Percentiles rank a stretch among this genome's conserved stretches.
phyloP scores from a whole-genome alignment of 2,329 filamentous ascomycete genomes.

The Metarhizium rileyi region DNA sequence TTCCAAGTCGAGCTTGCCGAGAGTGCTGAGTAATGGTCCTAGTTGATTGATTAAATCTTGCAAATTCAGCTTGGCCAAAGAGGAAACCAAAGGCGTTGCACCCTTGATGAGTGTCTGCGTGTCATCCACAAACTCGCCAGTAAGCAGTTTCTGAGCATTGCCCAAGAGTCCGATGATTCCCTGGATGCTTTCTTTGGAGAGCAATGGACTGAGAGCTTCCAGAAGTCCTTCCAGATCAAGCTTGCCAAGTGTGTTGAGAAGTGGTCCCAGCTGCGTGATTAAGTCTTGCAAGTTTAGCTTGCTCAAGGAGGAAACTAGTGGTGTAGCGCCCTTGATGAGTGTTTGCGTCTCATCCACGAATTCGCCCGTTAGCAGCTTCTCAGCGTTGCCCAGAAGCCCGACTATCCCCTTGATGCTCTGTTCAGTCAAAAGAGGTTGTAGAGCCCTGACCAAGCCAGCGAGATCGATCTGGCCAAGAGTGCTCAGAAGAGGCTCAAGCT shows the following conservation, averaged over 20 bases:
- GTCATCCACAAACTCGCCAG: slow-evolving; percentile 18
- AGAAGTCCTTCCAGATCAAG: slow-evolving; percentile 23
- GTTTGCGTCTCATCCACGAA: slow-evolving; percentile 20
- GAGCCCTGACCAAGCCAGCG: slow-evolving; percentile 16
- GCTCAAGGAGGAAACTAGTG: slow-evolving; percentile 11
- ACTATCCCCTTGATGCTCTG: slow-evolving; percentile 22
- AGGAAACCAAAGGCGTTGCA: slow-evolving; percentile 16
- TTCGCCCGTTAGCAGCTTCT: slow-evolving; percentile 16
- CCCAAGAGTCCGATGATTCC: slow-evolving; percentile 21
- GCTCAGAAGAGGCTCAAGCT: slow-evolving; percentile 21
- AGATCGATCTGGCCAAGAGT: slow-evolving; percentile 23
- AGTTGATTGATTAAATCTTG: slow-evolving; percentile 18
- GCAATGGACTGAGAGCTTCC: slow-evolving; percentile 15
- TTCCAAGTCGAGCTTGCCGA: slow-evolving; percentile 22
- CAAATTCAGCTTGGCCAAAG: slow-evolving; percentile 17
- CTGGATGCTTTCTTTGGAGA: slow-evolving; percentile 18
- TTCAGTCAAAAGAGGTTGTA: slow-evolving; percentile 18
- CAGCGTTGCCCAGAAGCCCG: slow-evolving; percentile 20
- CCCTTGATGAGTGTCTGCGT: slow-evolving; percentile 18
- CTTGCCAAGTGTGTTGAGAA: slow-evolving; percentile 21
- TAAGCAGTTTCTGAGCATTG: slow-evolving; percentile 20
- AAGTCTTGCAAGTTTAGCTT: slow-evolving; percentile 17
- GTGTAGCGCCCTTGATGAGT: slow-evolving; percentile 18
- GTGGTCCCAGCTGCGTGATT: slow-evolving; percentile 17
- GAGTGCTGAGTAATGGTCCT: slow-evolving; percentile 19